A percentile compares a stretch with the other conserved stretches of the same genome.
These are phyloP conservation scores for Kregervanrija fluxuum DNA, from an alignment of 805 yeast genomes.

Conservation along the genomic window DNA sequence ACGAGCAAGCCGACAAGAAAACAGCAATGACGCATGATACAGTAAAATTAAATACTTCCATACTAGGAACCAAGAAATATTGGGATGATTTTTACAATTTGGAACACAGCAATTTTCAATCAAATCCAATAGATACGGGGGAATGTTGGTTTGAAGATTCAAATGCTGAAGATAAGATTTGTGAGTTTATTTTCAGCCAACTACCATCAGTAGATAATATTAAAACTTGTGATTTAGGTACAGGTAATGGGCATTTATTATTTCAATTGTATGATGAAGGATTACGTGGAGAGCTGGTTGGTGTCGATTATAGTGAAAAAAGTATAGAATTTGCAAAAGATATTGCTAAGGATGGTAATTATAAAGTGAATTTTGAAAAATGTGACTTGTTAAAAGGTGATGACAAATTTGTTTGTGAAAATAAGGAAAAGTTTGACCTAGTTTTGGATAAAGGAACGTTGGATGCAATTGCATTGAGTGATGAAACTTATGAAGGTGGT, in stretches of 20 bases:
- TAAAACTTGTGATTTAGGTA: conserved; percentile 74
- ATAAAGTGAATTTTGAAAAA: conserved; percentile 44
- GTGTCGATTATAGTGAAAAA: conserved; percentile 80
- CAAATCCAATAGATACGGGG: conserved; percentile 80
- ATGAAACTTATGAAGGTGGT: conserved; percentile 39
- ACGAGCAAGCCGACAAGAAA: no score
- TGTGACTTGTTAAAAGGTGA: conserved; percentile 58
- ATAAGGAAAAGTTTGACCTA: conserved; percentile 49
- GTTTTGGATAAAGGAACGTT: conserved; percentile 91
- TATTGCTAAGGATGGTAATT: conserved; percentile 39
- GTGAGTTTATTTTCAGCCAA: conserved; percentile 58
- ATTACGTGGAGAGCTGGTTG: conserved; percentile 42
- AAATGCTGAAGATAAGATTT: conserved; percentile 83
- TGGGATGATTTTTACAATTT: conserved; percentile 84
- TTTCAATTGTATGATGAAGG: conserved; percentile 64
- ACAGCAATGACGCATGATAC: conserved; percentile 12
- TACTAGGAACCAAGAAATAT: conserved; percentile 80
- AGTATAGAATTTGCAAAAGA: conserved; percentile 70
- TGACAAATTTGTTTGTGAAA: conserved; percentile 24
- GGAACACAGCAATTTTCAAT: conserved; percentile 65
- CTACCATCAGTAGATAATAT: conserved; percentile 28
- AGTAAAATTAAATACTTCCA: conserved; percentile 57
- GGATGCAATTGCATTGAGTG: conserved; percentile 91
- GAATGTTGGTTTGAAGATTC: conserved; percentile 96
- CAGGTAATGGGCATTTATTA: conserved; percentile 91